A percentile compares a stretch with the other conserved stretches of the same genome.
Conservation (phyloP, 2,329 filamentous ascomycete genomes). For the Dendrostoma leiphaemia region DNA sequence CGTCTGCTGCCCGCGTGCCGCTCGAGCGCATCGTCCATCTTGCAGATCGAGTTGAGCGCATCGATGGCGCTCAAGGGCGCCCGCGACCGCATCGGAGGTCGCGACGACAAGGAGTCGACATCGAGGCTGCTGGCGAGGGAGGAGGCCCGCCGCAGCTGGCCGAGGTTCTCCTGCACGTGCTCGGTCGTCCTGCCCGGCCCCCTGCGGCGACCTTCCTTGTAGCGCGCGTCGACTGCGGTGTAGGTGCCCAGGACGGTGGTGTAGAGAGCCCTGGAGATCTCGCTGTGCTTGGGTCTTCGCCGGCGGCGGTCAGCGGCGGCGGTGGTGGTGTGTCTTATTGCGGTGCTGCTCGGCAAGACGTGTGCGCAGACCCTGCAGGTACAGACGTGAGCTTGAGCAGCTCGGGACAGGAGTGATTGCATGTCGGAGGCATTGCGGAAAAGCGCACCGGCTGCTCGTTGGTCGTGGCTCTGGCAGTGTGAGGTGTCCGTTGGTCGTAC, state of each 20-base stretch:
- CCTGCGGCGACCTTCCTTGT: conserved; percentile 55
- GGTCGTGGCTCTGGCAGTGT: not conserved
- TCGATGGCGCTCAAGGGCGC: conserved; percentile 8
- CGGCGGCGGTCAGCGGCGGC: conserved; percentile 31
- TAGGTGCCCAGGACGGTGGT: conserved; percentile 66
- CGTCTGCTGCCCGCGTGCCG: conserved; percentile 7
- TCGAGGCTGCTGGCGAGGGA: not conserved
- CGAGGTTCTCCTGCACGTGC: conserved; percentile 48
- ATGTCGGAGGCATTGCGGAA: conserved; percentile 47
- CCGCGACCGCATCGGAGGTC: not conserved
- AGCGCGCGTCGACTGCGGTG: conserved; percentile 58
- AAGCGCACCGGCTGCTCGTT: conserved; percentile 16
- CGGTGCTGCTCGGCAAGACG: conserved; percentile 40
- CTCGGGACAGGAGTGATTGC: conserved; percentile 68
- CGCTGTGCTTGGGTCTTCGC: conserved; percentile 48
- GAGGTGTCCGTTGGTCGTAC: not conserved
- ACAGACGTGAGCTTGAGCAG: conserved; percentile 61
- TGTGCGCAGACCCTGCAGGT: conserved; percentile 61
- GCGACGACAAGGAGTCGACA: not conserved
- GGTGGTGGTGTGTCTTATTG: conserved; percentile 51
- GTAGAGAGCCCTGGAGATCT: conserved; percentile 65
- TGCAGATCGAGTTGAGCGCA: conserved; percentile 21
- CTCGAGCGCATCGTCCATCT: conserved; percentile 11
- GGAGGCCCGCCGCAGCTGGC: conserved; percentile 24
- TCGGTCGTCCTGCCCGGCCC: conserved; percentile 63